Base-by-base conservation (phyloP, 495 filamentous ascomycete species). In the Tuber microsphaerosporum region DNA sequence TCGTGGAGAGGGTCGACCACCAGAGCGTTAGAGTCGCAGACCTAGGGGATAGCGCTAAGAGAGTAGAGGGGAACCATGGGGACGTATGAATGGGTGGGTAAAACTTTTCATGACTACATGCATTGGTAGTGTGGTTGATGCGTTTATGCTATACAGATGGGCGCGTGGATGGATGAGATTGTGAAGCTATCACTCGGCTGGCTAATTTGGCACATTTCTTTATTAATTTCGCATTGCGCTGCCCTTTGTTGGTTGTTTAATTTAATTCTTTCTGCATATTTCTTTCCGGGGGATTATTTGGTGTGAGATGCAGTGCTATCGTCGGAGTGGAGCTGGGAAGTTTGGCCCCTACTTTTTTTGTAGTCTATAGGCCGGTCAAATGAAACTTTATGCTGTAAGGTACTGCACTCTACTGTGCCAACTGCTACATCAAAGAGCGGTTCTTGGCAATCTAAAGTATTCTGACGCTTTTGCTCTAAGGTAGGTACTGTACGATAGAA, bases 1-100 rank as follows among this genome's bases (percentile, higher is more conserved):
- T 91, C 73, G 83, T 76, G 44, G 75, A 86, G 0, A 90, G 87
- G 80, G 84, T 82, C 2, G 43, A 73, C 17, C 73, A 76, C 68
- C 80, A 81, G 56, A 51, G 51, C 31, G 61, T 72, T n/a, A 31
- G 19, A 14, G 20, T n/a, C 41, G 39, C n/a, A 22, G 41, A 48
- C 2, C 34, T 45, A 0, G 41, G 9, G 6, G 70, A 44, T 31
- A 73, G 78, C 34, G 48, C 71, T 0, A 45, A 71, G 42, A 81
- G 79, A 37, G 73, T 70, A 16, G 77, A 75, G 26, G 31, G 56
- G 31, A 6, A 17, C 0, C 14, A 17, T 14, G 56, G 56, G 0
- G 56, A 2, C 19, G 56, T 34, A 6, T 65, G 34, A n/a, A 65
- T 65, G 26, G 56, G 1, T 34, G 56, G 26, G 31, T 65, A 65